phyloP scores from a whole-genome alignment of 495 filamentous ascomycete genomes.

The Podospora conica region DNA sequence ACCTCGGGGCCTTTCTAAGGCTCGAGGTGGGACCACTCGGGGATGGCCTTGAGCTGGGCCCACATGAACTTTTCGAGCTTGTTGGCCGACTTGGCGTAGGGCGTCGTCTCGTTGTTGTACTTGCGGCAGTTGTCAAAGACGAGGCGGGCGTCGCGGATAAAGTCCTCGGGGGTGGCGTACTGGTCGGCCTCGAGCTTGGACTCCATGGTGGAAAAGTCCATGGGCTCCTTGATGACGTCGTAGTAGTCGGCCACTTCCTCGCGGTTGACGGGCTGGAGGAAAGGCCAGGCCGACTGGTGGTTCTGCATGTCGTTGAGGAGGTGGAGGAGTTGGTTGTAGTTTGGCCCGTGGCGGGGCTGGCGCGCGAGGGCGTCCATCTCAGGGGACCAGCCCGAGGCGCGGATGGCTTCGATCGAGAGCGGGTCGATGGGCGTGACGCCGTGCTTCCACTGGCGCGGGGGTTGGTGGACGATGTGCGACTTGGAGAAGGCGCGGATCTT shows the following conservation, averaged over 20 bases:
- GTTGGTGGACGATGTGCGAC: slow-evolving; percentile 78
- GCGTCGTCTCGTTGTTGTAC: slow-evolving; percentile 93
- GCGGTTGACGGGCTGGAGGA: slow-evolving; percentile 85
- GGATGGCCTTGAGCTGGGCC: slow-evolving; percentile 83
- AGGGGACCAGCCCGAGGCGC: slow-evolving; percentile 85
- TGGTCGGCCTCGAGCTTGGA: slow-evolving; percentile 88
- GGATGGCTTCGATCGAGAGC: slow-evolving; percentile 73
- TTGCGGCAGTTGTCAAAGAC: slow-evolving; percentile 92
- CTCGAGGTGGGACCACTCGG: slow-evolving; percentile 82
- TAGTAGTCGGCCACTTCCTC: slow-evolving; percentile 98
- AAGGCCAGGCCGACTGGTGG: slow-evolving; percentile 86
- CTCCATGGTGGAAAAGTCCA: slow-evolving; percentile 97
- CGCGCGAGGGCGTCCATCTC: slow-evolving; percentile 97
- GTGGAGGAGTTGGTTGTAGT: slow-evolving; percentile 88
- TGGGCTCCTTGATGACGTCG: slow-evolving; percentile 95
- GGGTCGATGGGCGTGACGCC: slow-evolving; percentile 69
- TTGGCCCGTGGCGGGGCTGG: slow-evolving; percentile 94
- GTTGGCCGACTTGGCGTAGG: slow-evolving; percentile 92
- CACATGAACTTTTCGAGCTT: slow-evolving; percentile 98
- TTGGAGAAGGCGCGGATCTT: slow-evolving; percentile 91
- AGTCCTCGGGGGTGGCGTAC: slow-evolving; percentile 87
- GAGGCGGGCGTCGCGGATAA: slow-evolving; percentile 82
- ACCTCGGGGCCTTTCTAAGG: slow-evolving; percentile 26
- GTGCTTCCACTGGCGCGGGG: slow-evolving; percentile 80
- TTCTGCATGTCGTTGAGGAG: slow-evolving; percentile 95